Evolutionary conservation across 495 filamentous ascomycete genomes (phyloP).

Genomic region (Xylaria telfairii): DNA sequence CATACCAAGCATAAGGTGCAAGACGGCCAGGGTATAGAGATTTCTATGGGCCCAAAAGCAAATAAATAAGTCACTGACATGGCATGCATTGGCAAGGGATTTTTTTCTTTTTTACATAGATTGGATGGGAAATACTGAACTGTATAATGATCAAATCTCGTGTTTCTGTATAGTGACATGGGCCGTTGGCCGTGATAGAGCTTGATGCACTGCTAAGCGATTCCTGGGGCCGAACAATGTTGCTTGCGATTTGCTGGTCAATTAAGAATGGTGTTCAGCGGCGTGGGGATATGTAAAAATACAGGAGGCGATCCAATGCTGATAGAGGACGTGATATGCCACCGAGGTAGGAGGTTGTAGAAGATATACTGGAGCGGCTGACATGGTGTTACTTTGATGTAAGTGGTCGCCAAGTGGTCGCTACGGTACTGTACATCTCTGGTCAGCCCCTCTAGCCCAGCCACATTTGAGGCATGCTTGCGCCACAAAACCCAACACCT

Average conservation of each 20-base stretch:
- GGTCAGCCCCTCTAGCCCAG: neutral
- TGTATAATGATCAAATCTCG: slow-evolving; percentile 26
- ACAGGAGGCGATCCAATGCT: neutral
- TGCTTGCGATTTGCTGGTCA: neutral
- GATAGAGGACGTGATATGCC: neutral
- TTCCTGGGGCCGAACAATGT: neutral
- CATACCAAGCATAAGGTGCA: slow-evolving; percentile 86
- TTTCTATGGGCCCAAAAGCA: slow-evolving; percentile 25
- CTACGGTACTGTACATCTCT: no score
- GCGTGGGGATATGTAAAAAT: neutral
- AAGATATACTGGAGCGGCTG: neutral
- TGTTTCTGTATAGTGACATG: neutral
- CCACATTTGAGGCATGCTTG: slow-evolving; percentile 3
- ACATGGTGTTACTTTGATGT: neutral
- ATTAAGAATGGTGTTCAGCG: neutral
- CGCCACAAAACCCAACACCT: slow-evolving; percentile 25
- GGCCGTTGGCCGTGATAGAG: neutral
- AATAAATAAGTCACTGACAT: slow-evolving; percentile 33
- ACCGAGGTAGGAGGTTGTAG: neutral
- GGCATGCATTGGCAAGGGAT: slow-evolving; percentile 18
- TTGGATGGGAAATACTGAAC: slow-evolving; percentile 27
- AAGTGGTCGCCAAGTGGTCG: slow-evolving; percentile 19
- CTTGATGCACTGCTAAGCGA: neutral
- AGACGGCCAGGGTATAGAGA: slow-evolving; percentile 9
- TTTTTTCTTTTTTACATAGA: slow-evolving; percentile 23